These are phyloP conservation scores for Hygrocybe punicea DNA, from an alignment of 768 basidiomycete genomes.

Conservation along the genomic window DNA sequence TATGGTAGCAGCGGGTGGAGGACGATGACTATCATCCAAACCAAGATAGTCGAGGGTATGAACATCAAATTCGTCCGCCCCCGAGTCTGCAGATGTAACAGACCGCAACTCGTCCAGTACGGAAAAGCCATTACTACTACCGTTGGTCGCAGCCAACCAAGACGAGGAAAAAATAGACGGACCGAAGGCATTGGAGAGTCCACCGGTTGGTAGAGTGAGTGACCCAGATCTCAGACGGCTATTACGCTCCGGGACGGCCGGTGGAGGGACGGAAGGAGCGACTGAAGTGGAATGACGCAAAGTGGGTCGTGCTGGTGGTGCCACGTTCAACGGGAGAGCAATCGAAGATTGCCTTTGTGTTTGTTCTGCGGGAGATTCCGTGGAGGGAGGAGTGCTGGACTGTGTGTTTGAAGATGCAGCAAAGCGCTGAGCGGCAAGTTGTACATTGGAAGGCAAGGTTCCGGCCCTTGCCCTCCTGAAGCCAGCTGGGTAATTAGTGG, in stretches of 20 bases:
- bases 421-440: slow-evolving; percentile 80
- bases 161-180: slow-evolving; percentile 86
- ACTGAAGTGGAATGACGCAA: slow-evolving; percentile 79
- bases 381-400: slow-evolving; percentile 42
- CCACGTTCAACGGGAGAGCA: slow-evolving; percentile 40
- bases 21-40: slow-evolving; percentile 74
- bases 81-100: slow-evolving; percentile 72
- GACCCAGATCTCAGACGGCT: slow-evolving; percentile 92
- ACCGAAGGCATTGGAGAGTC: slow-evolving; percentile 80
- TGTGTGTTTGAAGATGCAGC: slow-evolving; percentile 63
- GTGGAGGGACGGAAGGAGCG: slow-evolving; percentile 51
- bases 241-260: slow-evolving; percentile 58
- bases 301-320: slow-evolving; percentile 54
- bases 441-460: slow-evolving; percentile 93
- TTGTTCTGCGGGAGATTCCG: slow-evolving; percentile 47
- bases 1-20: slow-evolving; percentile 82
- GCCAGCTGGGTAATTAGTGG: slow-evolving; percentile 77
- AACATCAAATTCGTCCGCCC: slow-evolving; percentile 84
- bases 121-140: slow-evolving; percentile 50
- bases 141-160: slow-evolving; percentile 70
- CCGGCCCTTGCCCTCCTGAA: slow-evolving; percentile 96
- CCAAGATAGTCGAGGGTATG: slow-evolving; percentile 97
- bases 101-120: slow-evolving; percentile 80
- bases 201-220: slow-evolving; percentile 76
- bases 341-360: slow-evolving; percentile 49